A percentile compares a stretch with the other conserved stretches of the same genome.
phyloP scores from a whole-genome alignment of 2,329 filamentous ascomycete species.

The Coleophoma crateriformis region DNA sequence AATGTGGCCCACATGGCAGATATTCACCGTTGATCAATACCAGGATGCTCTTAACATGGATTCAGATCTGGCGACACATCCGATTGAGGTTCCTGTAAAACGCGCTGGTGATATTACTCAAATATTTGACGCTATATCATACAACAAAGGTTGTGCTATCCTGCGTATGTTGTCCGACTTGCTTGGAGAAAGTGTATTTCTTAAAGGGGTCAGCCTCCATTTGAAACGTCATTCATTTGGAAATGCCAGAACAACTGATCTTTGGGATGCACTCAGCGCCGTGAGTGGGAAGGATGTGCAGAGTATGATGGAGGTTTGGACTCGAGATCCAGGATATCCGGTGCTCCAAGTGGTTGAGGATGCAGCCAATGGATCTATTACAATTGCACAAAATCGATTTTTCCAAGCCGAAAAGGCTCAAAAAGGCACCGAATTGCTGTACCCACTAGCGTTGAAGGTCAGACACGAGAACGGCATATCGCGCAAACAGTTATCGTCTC shows the following conservation, averaged over 20 bases:
- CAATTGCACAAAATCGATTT: constrained; percentile 66
- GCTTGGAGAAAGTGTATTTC: constrained; percentile 62
- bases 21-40: constrained; percentile 7
- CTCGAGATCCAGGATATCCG: constrained; percentile 65
- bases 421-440: constrained; percentile 56
- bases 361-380: constrained; percentile 43
- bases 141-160: constrained; percentile 67
- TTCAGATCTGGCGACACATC: constrained; percentile 8
- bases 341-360: constrained; percentile 56
- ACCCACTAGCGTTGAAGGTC: constrained; percentile 60
- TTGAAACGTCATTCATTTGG: constrained; percentile 66
- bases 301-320: constrained; percentile 67
- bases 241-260: constrained; percentile 53
- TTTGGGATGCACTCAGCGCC: constrained; percentile 62
- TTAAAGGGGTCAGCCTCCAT: constrained; percentile 63
- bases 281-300: constrained; percentile 67
- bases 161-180: constrained; percentile 70
- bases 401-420: constrained; percentile 32
- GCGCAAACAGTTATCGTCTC: constrained; percentile 1
- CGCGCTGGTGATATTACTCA: constrained; percentile 44
- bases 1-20: constrained; percentile 8
- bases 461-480: constrained; percentile 51
- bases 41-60: constrained; percentile 10
- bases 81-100: constrained; percentile 9
- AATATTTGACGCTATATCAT: constrained; percentile 70